Evolutionary conservation across 78 protist genomes (phyloP).

Genomic region (Neovahlkampfia damariscottae): DNA sequence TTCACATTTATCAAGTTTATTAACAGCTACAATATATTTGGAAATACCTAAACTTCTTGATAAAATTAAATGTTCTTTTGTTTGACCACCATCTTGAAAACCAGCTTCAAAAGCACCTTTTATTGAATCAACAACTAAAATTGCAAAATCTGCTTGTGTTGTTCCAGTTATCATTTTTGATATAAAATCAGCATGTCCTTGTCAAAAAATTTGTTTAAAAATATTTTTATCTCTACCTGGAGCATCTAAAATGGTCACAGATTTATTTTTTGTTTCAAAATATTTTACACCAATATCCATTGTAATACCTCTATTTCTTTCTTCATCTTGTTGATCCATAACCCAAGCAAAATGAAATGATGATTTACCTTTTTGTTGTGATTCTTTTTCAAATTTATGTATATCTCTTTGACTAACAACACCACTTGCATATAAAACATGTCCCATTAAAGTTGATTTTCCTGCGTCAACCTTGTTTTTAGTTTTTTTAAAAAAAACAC

Average conservation of each 20-base stretch:
- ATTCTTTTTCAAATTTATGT: conserved; percentile 67
- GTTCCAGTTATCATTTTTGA: conserved; percentile 90
- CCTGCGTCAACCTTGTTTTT: too few species aligned
- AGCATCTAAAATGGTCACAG: conserved; percentile 90
- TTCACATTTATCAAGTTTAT: conserved; percentile 93
- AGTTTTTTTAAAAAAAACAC: too few species aligned
- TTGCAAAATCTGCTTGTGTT: conserved; percentile 86
- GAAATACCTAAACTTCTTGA: conserved; percentile 85
- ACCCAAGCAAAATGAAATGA: conserved; percentile 97
- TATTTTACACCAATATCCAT: conserved; percentile 69
- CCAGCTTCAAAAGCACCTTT: conserved; percentile 89
- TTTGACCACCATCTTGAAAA: conserved; percentile 90
- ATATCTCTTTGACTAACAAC: conserved; percentile 30
- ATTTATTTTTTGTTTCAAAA: conserved; percentile 44
- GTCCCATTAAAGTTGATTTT: conserved; percentile 72
- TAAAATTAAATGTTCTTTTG: conserved; percentile 88
- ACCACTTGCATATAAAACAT: conserved; percentile 56
- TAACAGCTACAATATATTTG: conserved; percentile 71
- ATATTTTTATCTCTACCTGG: too few species aligned
- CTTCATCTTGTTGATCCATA: conserved; percentile 72
- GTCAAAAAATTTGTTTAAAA: too few species aligned
- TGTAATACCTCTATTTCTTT: conserved; percentile 67
- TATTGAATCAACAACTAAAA: conserved; percentile 74
- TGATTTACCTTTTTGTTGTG: conserved; percentile 70
- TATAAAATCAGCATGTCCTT: conserved; percentile 94